These are phyloP conservation scores for Podosphaera xanthii DNA, from an alignment of 2,329 filamentous ascomycete species.

Conservation along the genomic window DNA sequence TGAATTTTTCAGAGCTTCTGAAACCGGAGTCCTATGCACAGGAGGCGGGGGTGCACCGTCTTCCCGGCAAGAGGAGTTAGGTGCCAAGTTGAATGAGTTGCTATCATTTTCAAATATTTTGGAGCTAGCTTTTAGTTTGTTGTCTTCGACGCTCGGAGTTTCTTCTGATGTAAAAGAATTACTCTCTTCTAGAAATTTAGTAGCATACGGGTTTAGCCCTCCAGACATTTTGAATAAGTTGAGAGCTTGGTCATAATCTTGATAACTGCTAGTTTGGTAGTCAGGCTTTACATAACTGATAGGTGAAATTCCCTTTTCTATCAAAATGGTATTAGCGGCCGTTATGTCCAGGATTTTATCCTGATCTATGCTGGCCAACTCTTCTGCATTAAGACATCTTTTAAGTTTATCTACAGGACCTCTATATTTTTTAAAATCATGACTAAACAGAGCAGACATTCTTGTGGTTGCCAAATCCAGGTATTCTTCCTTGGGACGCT, in stretches of 20 bases:
- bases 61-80: constrained; percentile 3
- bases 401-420: not conserved
- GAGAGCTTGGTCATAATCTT: not conserved
- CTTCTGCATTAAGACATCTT: not conserved
- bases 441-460: too few species aligned
- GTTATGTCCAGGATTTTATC: not conserved
- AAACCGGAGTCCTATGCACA: constrained; percentile 18
- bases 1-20: constrained; percentile 18
- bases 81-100: not conserved
- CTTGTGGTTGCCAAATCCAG: not conserved
- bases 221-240: not conserved
- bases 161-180: not conserved
- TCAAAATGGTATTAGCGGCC: not conserved
- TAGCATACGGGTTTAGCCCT: not conserved
- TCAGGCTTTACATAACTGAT: too few species aligned
- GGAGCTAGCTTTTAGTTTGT: not conserved
- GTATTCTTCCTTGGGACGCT: constrained; percentile 6
- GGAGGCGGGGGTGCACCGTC: constrained; percentile 14
- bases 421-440: not conserved
- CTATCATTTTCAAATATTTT: not conserved
- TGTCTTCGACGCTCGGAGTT: not conserved
- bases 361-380: not conserved
- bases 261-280: not conserved
- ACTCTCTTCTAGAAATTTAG: not conserved
- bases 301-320: not conserved